These are phyloP conservation scores for Pleurotus ostreatus DNA, from an alignment of 768 basidiomycete genomes.

Conservation along the genomic window DNA sequence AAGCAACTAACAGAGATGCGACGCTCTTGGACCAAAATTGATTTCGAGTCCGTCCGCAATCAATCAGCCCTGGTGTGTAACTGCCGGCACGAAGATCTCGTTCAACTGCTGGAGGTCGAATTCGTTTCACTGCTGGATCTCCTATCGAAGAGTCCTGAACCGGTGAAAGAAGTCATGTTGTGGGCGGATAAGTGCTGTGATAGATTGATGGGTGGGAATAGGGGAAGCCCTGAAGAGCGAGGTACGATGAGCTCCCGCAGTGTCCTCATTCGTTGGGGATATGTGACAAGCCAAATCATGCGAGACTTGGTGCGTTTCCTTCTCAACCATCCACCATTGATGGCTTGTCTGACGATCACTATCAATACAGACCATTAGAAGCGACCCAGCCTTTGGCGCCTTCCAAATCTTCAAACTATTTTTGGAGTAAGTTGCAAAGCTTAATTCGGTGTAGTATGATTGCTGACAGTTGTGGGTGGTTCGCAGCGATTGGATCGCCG, in stretches of 20 bases:
- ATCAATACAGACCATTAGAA: slow-evolving; percentile 71
- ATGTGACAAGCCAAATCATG: slow-evolving; percentile 92
- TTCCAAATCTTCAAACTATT: slow-evolving; percentile 91
- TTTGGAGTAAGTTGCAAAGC: slow-evolving; percentile 62
- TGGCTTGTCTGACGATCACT: background rate
- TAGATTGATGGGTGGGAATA: slow-evolving; percentile 68
- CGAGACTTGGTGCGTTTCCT: slow-evolving; percentile 67
- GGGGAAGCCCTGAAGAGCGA: slow-evolving; percentile 63
- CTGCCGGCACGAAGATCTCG: slow-evolving; percentile 85
- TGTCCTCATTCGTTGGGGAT: slow-evolving; percentile 87
- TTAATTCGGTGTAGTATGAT: slow-evolving; percentile 7
- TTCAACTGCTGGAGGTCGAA: slow-evolving; percentile 81
- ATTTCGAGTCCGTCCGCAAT: slow-evolving; percentile 88
- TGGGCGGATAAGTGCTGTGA: slow-evolving; percentile 93
- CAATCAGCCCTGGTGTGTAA: slow-evolving; percentile 93
- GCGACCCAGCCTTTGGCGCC: slow-evolving; percentile 88
- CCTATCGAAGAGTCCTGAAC: slow-evolving; percentile 67
- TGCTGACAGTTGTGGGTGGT: slow-evolving; percentile 14
- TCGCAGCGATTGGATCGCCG: slow-evolving; percentile 85
- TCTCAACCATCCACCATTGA: slow-evolving; percentile 7
- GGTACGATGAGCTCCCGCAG: slow-evolving; percentile 83
- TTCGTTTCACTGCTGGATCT: slow-evolving; percentile 75
- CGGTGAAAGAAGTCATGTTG: slow-evolving; percentile 82
- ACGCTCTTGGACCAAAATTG: slow-evolving; percentile 82
- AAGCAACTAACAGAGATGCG: slow-evolving; percentile 86